Conservation (phyloP, 2,329 filamentous ascomycete species). For the Colletotrichum salicis region DNA sequence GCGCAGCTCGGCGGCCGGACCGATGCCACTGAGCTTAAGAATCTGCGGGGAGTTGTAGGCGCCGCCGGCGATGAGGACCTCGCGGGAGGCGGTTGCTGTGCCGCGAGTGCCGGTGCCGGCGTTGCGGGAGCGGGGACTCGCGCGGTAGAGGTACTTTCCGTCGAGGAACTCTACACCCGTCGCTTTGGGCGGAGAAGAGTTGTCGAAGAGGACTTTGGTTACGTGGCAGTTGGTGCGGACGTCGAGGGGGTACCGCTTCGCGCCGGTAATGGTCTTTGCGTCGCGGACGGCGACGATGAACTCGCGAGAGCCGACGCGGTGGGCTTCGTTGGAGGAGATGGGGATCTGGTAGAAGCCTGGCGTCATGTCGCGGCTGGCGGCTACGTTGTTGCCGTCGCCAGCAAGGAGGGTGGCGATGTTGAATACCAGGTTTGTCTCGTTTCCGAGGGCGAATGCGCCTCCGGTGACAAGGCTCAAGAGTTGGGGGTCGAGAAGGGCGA, state of each 20-base stretch:
- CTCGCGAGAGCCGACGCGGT: slow-evolving; percentile 65
- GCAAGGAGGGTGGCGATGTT: slow-evolving; percentile 51
- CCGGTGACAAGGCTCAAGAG: slow-evolving; percentile 63
- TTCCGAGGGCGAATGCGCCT: slow-evolving; percentile 61
- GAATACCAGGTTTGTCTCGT: slow-evolving; percentile 41
- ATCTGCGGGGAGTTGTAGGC: slow-evolving; percentile 65
- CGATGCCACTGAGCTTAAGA: slow-evolving; percentile 61
- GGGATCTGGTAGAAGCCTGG: slow-evolving; percentile 68
- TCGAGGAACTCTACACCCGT: slow-evolving; percentile 61
- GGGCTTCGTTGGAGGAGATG: slow-evolving; percentile 60
- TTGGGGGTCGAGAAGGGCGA: slow-evolving; percentile 63
- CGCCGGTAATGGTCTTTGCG: slow-evolving; percentile 59
- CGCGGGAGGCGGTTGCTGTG: slow-evolving; percentile 49
- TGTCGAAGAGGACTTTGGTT: slow-evolving; percentile 57
- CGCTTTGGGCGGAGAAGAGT: slow-evolving; percentile 51
- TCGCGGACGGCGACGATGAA: slow-evolving; percentile 63
- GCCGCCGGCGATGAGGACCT: slow-evolving; percentile 63
- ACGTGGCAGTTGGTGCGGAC: slow-evolving; percentile 60
- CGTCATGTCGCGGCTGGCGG: slow-evolving; percentile 53
- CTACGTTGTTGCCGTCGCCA: slow-evolving; percentile 63
- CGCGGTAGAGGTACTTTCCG: slow-evolving; percentile 57
- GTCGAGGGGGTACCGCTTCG: slow-evolving; percentile 65
- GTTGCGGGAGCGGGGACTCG: slow-evolving; percentile 49
- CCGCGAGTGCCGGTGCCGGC: slow-evolving; percentile 36
- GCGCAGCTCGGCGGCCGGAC: slow-evolving; percentile 53